A percentile compares a stretch with the other conserved stretches of the same genome.
Evolutionary conservation across 306 rosid species (phyloP).

Genomic region (Pyrus pyrifolia): DNA sequence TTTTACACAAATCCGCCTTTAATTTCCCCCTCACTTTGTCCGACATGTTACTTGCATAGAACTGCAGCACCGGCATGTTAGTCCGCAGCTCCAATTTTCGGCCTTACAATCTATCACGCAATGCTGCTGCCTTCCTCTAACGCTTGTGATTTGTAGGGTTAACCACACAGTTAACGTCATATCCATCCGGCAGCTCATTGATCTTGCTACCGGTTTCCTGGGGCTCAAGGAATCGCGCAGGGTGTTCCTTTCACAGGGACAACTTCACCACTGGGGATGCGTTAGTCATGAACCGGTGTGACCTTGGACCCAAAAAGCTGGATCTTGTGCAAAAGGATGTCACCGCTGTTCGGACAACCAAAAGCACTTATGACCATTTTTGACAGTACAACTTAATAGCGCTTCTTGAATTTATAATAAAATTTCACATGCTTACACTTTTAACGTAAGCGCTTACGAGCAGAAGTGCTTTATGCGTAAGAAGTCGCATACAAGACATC

Average conservation of each 20-base stretch:
- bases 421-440: not conserved
- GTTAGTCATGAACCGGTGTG: slow-evolving; percentile 48
- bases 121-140: slow-evolving; percentile 29
- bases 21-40: slow-evolving; percentile 31
- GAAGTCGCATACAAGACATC: no score
- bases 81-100: slow-evolving; percentile 69
- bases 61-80: slow-evolving; percentile 50
- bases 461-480: not conserved
- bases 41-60: slow-evolving; percentile 38
- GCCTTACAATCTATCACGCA: slow-evolving; percentile 41
- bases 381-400: no score
- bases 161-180: slow-evolving; percentile 57
- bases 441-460: not conserved
- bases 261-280: slow-evolving; percentile 53
- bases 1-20: slow-evolving; percentile 24
- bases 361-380: no score
- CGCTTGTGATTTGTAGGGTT: slow-evolving; percentile 14
- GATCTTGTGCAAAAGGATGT: slow-evolving; percentile 47
- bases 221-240: slow-evolving; percentile 46
- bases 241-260: slow-evolving; percentile 35
- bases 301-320: slow-evolving; percentile 42
- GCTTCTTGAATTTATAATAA: not conserved
- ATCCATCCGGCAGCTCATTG: slow-evolving; percentile 32
- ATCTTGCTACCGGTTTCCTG: slow-evolving; percentile 31
- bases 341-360: slow-evolving; percentile 43